Base-by-base conservation (phyloP, 305 asterid genomes). In the Euphrasia arctica region DNA sequence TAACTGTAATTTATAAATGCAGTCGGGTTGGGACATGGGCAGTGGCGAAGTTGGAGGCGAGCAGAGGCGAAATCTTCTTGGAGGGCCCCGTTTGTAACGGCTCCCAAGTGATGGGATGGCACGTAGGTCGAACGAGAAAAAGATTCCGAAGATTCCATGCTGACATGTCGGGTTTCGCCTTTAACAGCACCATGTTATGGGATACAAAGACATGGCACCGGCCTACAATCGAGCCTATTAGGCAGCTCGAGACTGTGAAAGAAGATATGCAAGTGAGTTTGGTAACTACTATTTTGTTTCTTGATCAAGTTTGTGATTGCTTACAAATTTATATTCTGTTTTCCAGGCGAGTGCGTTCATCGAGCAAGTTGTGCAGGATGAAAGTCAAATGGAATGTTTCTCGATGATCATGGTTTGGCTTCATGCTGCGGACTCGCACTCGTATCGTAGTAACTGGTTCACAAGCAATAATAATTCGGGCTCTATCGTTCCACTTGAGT, bases 11-110 rank as follows among this genome's bases (percentile, higher is more conserved):
- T 13, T 14, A 49, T 18, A 32, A 58, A 32, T 80, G 79, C 89
- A 90, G 97, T 67, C 80, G 85, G 65, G 67, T 90, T 22, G 97
- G 97, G 68, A 75, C 83, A 3, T 90, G 95, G 95, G 66, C 72
- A 4, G 83, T 85, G 67, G 90, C 88, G 63, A 74, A 74, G 68
- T 57, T 87, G 63, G 84, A 56, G 22, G 83, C 72, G 47, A 72
- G 71, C 65, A 51, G 72, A 67, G 81, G 60, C 27, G 41, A 75
- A 6, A 64, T 74, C 45, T 49, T 73, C 59, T 70, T 80, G 10
- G 85, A 85, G 55, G 97, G 97, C 73, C 97, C 97, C 34, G 69
- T 90, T 63, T 90, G 97, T 74, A 82, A 85, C 39, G 81, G 85
- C 61, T 75, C 91, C 56, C 80, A 71, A 77, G 87, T 90, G 50